Percentiles rank a stretch among this genome's conserved stretches.
Conservation (phyloP, 345 rosid genomes). For the Populus deltoides region DNA sequence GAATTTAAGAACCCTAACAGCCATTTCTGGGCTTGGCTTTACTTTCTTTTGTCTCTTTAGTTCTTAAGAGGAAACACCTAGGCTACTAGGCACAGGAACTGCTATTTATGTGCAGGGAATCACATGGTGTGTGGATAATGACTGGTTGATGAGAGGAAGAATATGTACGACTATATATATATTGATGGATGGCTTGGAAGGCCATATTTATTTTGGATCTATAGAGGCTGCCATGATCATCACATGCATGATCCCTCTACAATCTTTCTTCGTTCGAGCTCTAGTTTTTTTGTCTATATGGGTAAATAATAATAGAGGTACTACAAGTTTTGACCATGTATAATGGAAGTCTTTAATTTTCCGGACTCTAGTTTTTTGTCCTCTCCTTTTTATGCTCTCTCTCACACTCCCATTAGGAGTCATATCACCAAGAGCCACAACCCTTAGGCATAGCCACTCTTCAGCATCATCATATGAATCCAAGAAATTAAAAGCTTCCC, state of each 20-base stretch:
- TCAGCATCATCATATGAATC: neutral
- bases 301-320: constrained; percentile 17
- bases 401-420: neutral
- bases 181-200: neutral
- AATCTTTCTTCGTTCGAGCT: neutral
- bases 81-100: constrained; percentile 7
- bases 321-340: constrained; percentile 12
- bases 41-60: neutral
- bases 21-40: constrained; percentile 1
- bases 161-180: neutral
- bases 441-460: neutral
- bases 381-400: neutral
- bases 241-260: constrained; percentile 9
- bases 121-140: constrained; percentile 28
- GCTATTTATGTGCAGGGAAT: constrained; percentile 14
- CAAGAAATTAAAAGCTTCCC: neutral
- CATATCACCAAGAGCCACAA: too few relatives aligned
- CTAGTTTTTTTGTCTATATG: neutral
- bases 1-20: neutral
- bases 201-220: neutral
- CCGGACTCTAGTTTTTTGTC: neutral
- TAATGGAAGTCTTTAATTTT: constrained; percentile 3
- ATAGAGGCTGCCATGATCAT: neutral
- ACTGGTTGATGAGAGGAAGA: neutral
- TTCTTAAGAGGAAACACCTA: constrained; percentile 1